Percentiles rank a stretch among this genome's conserved stretches.
phyloP scores from a whole-genome alignment of 2,329 filamentous ascomycete species.

The Helminthosporium solani region DNA sequence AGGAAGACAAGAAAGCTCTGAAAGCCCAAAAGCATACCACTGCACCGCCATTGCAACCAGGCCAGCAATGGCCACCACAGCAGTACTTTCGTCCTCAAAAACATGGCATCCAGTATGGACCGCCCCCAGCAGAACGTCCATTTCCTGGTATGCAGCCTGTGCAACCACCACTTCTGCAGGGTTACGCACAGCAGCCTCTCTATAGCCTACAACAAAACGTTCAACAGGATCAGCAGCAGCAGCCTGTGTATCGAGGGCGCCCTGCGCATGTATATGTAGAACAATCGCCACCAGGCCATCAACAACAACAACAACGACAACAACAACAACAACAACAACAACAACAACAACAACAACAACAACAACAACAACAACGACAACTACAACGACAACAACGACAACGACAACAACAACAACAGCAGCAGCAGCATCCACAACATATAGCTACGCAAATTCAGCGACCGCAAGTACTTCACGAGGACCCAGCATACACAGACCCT shows the following conservation, averaged over 20 bases:
- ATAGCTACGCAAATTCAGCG: slow-evolving; percentile 5
- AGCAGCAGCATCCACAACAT: slow-evolving; percentile 4
- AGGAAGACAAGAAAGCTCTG: slow-evolving; percentile 40
- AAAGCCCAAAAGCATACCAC: slow-evolving; percentile 30
- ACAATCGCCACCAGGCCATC: neutral
- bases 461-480: slow-evolving; percentile 1
- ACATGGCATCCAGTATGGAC: slow-evolving; percentile 17
- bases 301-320: slow-evolving; percentile 2
- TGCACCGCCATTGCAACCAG: slow-evolving; percentile 15
- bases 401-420: neutral
- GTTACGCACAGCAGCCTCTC: slow-evolving; percentile 3
- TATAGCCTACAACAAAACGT: slow-evolving; percentile 1
- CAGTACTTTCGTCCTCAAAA: slow-evolving; percentile 18
- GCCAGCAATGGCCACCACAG: slow-evolving; percentile 21
- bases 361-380: neutral
- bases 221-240: slow-evolving; percentile 7
- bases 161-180: slow-evolving; percentile 5
- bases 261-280: slow-evolving; percentile 10
- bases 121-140: slow-evolving; percentile 14
- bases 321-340: slow-evolving; percentile 7
- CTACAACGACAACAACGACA: neutral
- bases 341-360: slow-evolving; percentile 3
- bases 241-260: neutral
- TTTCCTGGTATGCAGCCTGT: slow-evolving; percentile 20
- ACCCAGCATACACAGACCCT: slow-evolving; percentile 12